Conservation (phyloP, 352 stramenopile species). For the Phytophthora pistaciae region DNA sequence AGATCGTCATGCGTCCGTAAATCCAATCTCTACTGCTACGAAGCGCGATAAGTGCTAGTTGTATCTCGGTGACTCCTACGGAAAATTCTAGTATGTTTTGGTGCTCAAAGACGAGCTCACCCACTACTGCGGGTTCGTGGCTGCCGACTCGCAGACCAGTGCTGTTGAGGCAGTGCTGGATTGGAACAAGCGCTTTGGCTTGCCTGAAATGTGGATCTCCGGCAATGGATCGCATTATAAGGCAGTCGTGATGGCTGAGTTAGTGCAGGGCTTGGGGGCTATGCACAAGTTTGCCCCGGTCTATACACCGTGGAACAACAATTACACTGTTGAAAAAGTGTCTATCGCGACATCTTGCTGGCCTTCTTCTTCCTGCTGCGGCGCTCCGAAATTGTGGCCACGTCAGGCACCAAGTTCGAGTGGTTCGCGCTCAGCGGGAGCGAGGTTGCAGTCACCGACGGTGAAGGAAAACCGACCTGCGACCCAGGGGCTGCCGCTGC, state of each 20-base stretch:
- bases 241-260: neutral
- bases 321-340: neutral
- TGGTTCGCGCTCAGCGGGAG: neutral
- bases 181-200: neutral
- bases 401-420: neutral
- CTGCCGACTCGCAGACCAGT: neutral
- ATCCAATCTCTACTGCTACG: neutral
- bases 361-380: neutral
- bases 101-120: neutral
- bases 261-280: neutral
- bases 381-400: neutral
- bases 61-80: neutral
- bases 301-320: neutral
- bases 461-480: too few species aligned
- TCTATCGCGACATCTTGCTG: neutral
- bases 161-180: neutral
- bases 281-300: neutral
- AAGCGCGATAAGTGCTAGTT: neutral
- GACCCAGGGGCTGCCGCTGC: too few species aligned
- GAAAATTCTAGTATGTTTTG: neutral
- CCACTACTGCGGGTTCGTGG: neutral
- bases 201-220: neutral
- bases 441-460: neutral
- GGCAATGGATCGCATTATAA: neutral
- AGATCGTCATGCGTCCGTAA: neutral